Evolutionary conservation across 805 yeast species (phyloP).

Genomic region (Candida nanaspora): DNA sequence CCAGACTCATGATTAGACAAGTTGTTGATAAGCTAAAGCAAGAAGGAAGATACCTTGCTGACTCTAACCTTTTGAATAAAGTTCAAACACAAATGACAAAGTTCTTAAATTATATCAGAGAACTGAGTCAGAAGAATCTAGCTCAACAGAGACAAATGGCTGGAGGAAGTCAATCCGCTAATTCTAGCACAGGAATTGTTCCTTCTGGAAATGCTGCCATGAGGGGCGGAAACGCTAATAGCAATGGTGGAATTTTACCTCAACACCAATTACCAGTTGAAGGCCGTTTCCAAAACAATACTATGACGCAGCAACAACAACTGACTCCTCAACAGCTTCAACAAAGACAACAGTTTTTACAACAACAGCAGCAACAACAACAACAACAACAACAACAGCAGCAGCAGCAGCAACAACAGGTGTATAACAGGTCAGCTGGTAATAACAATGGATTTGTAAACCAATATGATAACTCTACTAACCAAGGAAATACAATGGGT

Average conservation of each 20-base stretch:
- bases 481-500: not conserved
- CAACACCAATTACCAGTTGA: conserved; percentile 4
- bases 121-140: conserved; percentile 30
- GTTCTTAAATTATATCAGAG: conserved; percentile 69
- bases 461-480: not conserved
- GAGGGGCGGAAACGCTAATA: not conserved
- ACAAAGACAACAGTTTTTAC: conserved; percentile 1
- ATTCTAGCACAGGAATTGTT: not conserved
- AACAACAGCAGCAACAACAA: not conserved
- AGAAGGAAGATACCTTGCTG: conserved; percentile 48
- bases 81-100: conserved; percentile 66
- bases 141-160: conserved; percentile 19
- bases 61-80: conserved; percentile 64
- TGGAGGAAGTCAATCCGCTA: not conserved
- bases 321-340: conserved; percentile 10
- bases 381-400: conserved; percentile 1
- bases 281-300: conserved; percentile 1
- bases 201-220: not conserved
- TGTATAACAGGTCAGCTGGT: not conserved
- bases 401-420: not conserved
- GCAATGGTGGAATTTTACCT: not conserved
- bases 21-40: conserved; percentile 59
- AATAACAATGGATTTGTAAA: not conserved
- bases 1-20: conserved; percentile 72
- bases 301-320: conserved; percentile 4